Conservation (phyloP, 208 protist genomes). For the Acanthamoeba castellanii region DNA sequence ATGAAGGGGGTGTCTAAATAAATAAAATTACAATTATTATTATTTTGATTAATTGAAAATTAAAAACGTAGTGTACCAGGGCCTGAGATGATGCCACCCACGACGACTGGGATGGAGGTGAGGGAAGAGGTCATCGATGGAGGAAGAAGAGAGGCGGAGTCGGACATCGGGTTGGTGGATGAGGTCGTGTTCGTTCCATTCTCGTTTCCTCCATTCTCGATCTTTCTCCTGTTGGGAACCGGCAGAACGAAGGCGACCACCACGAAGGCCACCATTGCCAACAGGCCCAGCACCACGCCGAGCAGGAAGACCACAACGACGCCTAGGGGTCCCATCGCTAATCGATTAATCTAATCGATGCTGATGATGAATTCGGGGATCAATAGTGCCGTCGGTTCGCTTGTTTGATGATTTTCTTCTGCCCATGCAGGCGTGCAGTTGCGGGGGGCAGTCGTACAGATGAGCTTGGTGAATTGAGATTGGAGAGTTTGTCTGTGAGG, state of each 20-base stretch:
- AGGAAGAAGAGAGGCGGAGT: background rate
- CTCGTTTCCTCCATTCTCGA: background rate
- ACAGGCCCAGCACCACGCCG: background rate
- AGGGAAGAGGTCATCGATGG: background rate
- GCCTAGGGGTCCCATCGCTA: background rate
- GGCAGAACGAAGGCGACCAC: conserved; percentile 24
- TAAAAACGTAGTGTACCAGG: background rate
- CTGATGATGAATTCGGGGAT: no score
- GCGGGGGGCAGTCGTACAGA: no score
- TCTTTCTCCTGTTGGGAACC: background rate
- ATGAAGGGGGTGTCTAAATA: background rate
- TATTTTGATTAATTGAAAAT: background rate
- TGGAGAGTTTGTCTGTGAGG: no score
- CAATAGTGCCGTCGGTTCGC: no score
- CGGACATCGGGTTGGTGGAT: background rate
- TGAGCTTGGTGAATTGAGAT: no score
- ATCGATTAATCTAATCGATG: no score
- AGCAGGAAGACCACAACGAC: background rate
- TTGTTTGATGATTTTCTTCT: no score
- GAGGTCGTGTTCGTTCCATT: background rate
- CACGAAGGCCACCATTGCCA: background rate
- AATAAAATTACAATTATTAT: background rate
- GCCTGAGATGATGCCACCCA: background rate
- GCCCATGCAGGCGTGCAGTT: no score
- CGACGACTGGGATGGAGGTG: background rate